Base-by-base conservation (phyloP, 2,329 filamentous ascomycete genomes). In the Sclerotinia sclerotiorum region DNA sequence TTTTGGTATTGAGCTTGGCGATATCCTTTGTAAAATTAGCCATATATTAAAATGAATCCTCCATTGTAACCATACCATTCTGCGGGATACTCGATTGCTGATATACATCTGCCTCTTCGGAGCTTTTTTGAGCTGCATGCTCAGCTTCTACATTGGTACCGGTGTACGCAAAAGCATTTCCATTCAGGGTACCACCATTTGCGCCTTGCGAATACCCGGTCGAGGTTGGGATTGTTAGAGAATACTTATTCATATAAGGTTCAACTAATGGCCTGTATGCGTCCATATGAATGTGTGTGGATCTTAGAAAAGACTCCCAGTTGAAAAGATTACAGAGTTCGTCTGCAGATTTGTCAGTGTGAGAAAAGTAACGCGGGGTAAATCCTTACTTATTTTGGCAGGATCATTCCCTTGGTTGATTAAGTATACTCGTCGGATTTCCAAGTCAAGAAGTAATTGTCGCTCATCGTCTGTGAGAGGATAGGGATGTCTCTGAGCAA, bases 301-400 rank as follows among this genome's bases (percentile, higher is more conserved):
- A 85, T 29, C 83, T 81, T 21, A 89, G 78, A 69, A 90, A 89
- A 69, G 88, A 85, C 63, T 85, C 84, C 88, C 88, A 90, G 42
- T 83, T 82, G 72, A 88, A 89, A 29, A 66, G 64, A 48, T 66
- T 55, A 29, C 64, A 46, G 1, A 66, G 55, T 39, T 66, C 64
- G 44, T 66, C 64, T 66, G 54, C 54, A 42, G 15, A 10, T 24
- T 49, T 32, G 54, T 66, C 44, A 66, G 64, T n/a, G 29, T 10
- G 21, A 15, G 15, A 19, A 32, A 39, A 42, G 42, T 13, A 29
- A 27, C 55, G 49, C 4, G 29, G 29, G 19, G 60, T 11, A 27
- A 17, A 46, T 27, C 83, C 84, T 71, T 71, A 78, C 76, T 71
- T 48, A 77, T 77, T 17, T 76, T 73, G 54, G 76, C 75, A 54